phyloP scores from a whole-genome alignment of 305 asterid genomes.

The Solanum hybrid region DNA sequence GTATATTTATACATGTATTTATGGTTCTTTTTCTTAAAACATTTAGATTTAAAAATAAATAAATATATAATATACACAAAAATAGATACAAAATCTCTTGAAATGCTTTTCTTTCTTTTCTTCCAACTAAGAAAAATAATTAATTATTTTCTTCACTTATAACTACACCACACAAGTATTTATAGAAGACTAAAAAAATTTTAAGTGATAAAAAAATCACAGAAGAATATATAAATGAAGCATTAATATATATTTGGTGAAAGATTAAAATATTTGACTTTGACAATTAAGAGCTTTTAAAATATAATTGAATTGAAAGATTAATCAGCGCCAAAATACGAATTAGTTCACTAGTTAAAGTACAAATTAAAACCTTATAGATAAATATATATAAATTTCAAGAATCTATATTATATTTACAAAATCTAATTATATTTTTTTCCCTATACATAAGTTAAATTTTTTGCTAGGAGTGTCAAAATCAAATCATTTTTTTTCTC shows the following conservation, averaged over 20 bases:
- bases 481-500: not conserved
- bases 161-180: not conserved
- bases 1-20: no score
- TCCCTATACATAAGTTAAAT: no score
- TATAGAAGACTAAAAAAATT: not conserved
- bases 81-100: no score
- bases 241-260: not conserved
- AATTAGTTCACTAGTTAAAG: not conserved
- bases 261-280: not conserved
- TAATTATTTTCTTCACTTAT: not conserved
- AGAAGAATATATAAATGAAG: not conserved
- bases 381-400: not conserved
- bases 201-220: not conserved
- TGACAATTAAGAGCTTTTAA: not conserved
- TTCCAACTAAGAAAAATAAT: not conserved
- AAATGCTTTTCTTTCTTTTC: no score
- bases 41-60: no score
- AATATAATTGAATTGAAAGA: not conserved
- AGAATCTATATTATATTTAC: no score
- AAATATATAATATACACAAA: no score
- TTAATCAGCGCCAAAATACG: no score
- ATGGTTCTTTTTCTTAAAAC: no score
- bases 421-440: not conserved
- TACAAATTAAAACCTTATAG: not conserved
- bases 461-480: not conserved